Percentiles rank a stretch among this genome's conserved stretches.
These are phyloP conservation scores for Leccinum longicurvipes DNA, from an alignment of 768 basidiomycete genomes.

Conservation along the genomic window DNA sequence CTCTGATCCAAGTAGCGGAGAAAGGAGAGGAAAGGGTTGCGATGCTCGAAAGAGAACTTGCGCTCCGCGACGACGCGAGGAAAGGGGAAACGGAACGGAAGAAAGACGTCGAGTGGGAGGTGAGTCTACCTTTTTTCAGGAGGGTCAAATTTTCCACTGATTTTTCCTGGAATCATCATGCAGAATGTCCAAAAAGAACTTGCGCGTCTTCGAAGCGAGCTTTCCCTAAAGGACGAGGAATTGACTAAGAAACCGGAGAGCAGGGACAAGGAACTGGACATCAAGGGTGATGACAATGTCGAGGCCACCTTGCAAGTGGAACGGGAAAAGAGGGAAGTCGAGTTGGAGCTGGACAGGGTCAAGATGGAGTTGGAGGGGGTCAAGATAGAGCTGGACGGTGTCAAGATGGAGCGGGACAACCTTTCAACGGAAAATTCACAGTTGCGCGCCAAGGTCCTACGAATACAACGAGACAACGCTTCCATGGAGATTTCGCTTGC, in stretches of 20 bases:
- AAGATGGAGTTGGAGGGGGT: background rate
- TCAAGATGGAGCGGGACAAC: background rate
- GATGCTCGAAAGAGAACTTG: slow-evolving; percentile 38
- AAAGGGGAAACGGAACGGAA: background rate
- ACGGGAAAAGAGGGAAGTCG: slow-evolving; percentile 55
- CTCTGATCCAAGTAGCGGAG: slow-evolving; percentile 21
- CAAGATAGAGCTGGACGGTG: background rate
- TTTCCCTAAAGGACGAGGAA: background rate
- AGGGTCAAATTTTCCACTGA: background rate
- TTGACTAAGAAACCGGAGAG: background rate
- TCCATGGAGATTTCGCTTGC: slow-evolving; percentile 79
- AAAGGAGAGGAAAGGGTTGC: slow-evolving; percentile 62
- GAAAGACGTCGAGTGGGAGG: background rate
- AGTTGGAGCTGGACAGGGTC: slow-evolving; percentile 21
- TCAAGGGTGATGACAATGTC: too few relatives aligned
- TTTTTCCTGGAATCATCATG: background rate
- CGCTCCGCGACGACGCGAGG: background rate
- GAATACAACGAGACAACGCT: slow-evolving; percentile 77
- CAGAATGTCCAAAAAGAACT: background rate
- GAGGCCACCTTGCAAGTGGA: slow-evolving; percentile 71
- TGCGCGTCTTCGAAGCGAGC: background rate
- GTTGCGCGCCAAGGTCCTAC: slow-evolving; percentile 60
- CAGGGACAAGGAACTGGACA: background rate
- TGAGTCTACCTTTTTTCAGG: background rate
- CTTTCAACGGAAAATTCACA: slow-evolving; percentile 51